Percentiles rank a stretch among this genome's conserved stretches.
Evolutionary conservation across 1,284 basidiomycete species (phyloP).

Genomic region (Leccinum insigne): DNA sequence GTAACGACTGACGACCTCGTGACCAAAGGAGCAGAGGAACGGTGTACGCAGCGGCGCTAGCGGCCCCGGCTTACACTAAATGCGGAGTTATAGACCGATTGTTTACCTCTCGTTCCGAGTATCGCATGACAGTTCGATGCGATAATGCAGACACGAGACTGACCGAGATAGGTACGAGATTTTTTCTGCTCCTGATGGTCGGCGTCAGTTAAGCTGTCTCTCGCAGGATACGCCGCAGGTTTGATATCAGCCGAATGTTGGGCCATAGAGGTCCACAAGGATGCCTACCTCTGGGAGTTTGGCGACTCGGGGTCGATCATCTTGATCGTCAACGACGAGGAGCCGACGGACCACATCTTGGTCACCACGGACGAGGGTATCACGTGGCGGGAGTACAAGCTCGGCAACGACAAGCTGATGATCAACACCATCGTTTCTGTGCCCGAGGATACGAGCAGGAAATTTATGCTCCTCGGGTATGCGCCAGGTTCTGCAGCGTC

Average conservation of each 20-base stretch:
- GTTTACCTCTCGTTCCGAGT: conserved; percentile 92
- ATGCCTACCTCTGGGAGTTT: conserved; percentile 97
- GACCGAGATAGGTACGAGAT: conserved; percentile 62
- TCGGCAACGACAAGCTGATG: conserved; percentile 74
- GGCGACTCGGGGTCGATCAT: conserved; percentile 75
- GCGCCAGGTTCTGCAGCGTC: conserved; percentile 50
- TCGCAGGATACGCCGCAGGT: conserved; percentile 50
- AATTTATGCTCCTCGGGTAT: conserved; percentile 86
- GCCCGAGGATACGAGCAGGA: conserved; percentile 87
- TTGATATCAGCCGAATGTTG: conserved; percentile 69
- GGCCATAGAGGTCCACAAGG: conserved; percentile 88
- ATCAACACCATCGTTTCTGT: conserved; percentile 86
- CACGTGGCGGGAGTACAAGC: conserved; percentile 87
- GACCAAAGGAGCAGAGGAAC: conserved; percentile 86
- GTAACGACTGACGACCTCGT: conserved; percentile 93
- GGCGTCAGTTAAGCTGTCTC: neutral
- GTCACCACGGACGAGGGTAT: conserved; percentile 91
- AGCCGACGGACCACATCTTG: conserved; percentile 85
- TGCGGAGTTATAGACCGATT: conserved; percentile 66
- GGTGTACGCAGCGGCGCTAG: conserved; percentile 51
- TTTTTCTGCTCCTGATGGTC: neutral
- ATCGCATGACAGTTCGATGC: conserved; percentile 82
- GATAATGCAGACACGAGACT: conserved; percentile 88
- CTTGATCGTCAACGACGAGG: conserved; percentile 94
- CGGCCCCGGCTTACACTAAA: conserved; percentile 2